Evolutionary conservation across 352 stramenopile species (phyloP).

Genomic region (Albugo candida): DNA sequence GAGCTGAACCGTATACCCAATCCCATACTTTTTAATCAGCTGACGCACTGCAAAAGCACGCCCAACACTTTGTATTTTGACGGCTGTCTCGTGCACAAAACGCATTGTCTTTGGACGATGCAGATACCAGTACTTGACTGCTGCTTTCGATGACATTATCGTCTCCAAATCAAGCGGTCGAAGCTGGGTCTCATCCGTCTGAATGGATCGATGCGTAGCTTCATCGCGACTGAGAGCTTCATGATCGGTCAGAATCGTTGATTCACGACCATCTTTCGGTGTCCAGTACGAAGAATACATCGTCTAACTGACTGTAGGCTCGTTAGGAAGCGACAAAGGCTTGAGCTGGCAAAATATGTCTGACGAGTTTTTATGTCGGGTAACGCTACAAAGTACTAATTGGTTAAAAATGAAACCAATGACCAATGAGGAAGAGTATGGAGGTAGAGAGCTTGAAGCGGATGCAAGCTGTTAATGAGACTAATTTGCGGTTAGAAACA

Average conservation of each 20-base stretch:
- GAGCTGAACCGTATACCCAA: slow-evolving; percentile 7
- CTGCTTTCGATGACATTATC: slow-evolving; percentile 9
- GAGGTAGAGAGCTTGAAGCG: no score
- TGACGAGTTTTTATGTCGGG: no score
- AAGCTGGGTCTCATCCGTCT: slow-evolving; percentile 7
- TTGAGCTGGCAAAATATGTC: no score
- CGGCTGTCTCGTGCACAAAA: slow-evolving; percentile 8
- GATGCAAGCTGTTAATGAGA: no score
- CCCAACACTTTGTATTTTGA: slow-evolving; percentile 8
- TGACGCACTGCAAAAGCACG: slow-evolving; percentile 9
- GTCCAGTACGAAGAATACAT: slow-evolving; percentile 12
- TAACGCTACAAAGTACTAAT: no score
- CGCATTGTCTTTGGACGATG: slow-evolving; percentile 11
- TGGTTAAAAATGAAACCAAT: no score
- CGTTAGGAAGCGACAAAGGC: no score
- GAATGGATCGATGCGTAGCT: slow-evolving; percentile 4
- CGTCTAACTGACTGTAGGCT: neutral
- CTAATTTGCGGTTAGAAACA: no score
- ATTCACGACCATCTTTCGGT: slow-evolving; percentile 3
- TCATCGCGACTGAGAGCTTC: slow-evolving; percentile 9
- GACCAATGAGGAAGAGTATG: no score
- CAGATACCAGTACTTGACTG: slow-evolving; percentile 12
- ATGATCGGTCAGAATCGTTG: slow-evolving; percentile 6
- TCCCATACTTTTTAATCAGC: slow-evolving; percentile 9
- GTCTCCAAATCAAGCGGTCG: slow-evolving; percentile 9